Percentiles rank a stretch among this genome's conserved stretches.
Conservation (phyloP, 2,329 filamentous ascomycete species). For the Hypoxylon sp. region DNA sequence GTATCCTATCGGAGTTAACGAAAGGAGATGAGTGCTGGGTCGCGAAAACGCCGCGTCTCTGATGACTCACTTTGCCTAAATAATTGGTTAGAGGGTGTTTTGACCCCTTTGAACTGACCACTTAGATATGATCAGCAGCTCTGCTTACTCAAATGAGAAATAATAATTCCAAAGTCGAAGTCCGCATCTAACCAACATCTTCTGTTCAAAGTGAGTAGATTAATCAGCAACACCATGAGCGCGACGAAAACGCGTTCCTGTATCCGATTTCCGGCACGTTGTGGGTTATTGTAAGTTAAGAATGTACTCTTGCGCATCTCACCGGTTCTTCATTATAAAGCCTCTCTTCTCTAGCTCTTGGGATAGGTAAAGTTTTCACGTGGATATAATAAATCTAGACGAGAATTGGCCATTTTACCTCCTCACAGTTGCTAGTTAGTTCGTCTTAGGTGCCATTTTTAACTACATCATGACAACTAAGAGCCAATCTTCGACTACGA, state of each 20-base stretch:
- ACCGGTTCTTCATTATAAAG: background rate
- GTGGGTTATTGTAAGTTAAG: background rate
- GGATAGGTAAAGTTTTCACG: background rate
- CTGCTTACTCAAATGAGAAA: conserved; percentile 21
- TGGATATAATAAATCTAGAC: background rate
- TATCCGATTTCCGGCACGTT: background rate
- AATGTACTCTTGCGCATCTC: background rate
- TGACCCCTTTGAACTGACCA: conserved; percentile 2
- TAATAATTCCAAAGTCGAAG: conserved; percentile 27
- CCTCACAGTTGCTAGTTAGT: too few species aligned
- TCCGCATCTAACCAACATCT: conserved; percentile 13
- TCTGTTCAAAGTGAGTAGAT: background rate
- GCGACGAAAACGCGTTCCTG: background rate
- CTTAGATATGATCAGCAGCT: conserved; percentile 13
- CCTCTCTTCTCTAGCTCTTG: background rate
- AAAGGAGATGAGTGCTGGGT: background rate
- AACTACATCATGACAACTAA: conserved; percentile 11
- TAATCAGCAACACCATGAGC: conserved; percentile 7
- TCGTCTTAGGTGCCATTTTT: background rate
- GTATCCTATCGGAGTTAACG: conserved; percentile 15
- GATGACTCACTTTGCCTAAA: background rate
- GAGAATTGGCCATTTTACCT: background rate
- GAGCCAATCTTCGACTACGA: background rate
- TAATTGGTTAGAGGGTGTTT: conserved; percentile 2
- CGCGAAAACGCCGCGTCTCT: background rate